phyloP scores from a whole-genome alignment of 768 basidiomycete genomes.

The Butyriboletus loyo region DNA sequence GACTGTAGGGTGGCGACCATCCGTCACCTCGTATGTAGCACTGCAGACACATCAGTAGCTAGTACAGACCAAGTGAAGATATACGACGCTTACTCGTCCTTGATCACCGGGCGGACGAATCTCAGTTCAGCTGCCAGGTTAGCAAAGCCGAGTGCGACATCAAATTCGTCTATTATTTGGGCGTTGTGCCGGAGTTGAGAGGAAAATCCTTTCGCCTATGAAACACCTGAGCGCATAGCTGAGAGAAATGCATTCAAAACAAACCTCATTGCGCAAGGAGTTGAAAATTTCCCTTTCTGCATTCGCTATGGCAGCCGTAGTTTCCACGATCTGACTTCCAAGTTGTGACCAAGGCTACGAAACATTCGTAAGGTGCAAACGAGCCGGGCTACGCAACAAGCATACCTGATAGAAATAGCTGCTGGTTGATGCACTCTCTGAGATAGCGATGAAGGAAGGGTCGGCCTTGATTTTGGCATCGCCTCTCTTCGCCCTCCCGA shows the following conservation, averaged over 20 bases:
- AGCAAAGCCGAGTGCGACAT: constrained; percentile 80
- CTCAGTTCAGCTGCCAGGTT: constrained; percentile 74
- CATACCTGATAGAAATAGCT: constrained; percentile 65
- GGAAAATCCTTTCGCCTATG: constrained; percentile 61
- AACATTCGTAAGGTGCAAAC: background rate
- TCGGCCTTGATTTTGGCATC: constrained; percentile 45
- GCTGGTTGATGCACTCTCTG: constrained; percentile 63
- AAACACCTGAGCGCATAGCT: background rate
- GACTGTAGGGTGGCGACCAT: constrained; percentile 91
- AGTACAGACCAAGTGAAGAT: background rate
- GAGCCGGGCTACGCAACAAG: background rate
- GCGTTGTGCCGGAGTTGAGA: constrained; percentile 67
- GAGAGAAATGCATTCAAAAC: background rate
- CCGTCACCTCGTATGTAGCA: constrained; percentile 59
- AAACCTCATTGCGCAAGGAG: constrained; percentile 62
- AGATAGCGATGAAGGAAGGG: constrained; percentile 52
- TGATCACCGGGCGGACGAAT: constrained; percentile 68
- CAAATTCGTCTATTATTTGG: constrained; percentile 80
- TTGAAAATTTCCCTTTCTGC: constrained; percentile 77
- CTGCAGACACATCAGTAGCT: constrained; percentile 29
- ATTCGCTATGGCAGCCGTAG: constrained; percentile 44
- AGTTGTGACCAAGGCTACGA: constrained; percentile 71
- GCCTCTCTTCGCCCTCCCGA: constrained; percentile 64
- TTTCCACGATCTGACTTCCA: constrained; percentile 64
- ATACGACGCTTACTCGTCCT: constrained; percentile 54